Conservation (phyloP, 2,329 filamentous ascomycete genomes). For the Periconia sp. region DNA sequence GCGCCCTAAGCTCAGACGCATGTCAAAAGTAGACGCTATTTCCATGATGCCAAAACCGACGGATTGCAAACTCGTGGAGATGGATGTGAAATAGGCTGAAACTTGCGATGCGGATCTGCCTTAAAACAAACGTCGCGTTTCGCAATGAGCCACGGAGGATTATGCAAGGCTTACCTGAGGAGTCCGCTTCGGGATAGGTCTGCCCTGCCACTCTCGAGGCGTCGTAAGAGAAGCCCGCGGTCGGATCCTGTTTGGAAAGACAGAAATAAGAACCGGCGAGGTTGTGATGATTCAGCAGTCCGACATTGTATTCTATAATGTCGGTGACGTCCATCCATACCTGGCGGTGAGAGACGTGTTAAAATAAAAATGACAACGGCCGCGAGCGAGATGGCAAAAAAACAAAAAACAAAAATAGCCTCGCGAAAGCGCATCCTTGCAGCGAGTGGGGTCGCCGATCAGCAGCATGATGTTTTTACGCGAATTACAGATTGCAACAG, state of each 20-base stretch:
- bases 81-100: no score
- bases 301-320: conserved; percentile 78
- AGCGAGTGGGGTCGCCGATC: no score
- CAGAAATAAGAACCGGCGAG: conserved; percentile 76
- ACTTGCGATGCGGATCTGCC: no score
- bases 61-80: no score
- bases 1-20: neutral
- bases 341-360: conserved; percentile 29
- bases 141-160: no score
- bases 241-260: conserved; percentile 71
- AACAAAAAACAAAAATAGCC: neutral
- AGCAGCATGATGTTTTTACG: no score
- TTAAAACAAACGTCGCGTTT: no score
- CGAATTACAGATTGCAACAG: no score
- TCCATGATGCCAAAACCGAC: no score
- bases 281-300: conserved; percentile 67
- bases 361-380: conserved; percentile 6
- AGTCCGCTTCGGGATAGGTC: conserved; percentile 51
- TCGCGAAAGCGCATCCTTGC: neutral
- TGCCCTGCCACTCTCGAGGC: conserved; percentile 67
- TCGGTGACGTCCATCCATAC: conserved; percentile 81
- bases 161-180: conserved; percentile 12
- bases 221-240: conserved; percentile 78
- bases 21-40: neutral
- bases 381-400: neutral